Percentiles rank a stretch among this genome's conserved stretches.
Evolutionary conservation across 441 rosid genomes (phyloP).

Genomic region (Erodium texanum): DNA sequence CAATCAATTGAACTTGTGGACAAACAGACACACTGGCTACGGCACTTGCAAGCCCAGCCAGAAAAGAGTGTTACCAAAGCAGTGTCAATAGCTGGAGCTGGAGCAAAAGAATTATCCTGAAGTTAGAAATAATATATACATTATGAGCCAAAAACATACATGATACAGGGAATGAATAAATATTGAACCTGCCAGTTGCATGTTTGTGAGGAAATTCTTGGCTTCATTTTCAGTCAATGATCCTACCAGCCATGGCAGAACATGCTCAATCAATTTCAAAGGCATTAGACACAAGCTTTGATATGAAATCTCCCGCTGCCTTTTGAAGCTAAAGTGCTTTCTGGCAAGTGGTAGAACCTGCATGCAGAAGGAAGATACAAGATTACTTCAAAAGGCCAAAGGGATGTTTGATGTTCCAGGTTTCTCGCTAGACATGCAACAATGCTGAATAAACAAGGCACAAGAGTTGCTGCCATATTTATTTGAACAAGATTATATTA

Average conservation of each 20-base stretch:
- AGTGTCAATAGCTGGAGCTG: slow-evolving; percentile 60
- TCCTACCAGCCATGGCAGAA: slow-evolving; percentile 67
- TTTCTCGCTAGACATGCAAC: background rate
- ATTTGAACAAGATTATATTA: background rate
- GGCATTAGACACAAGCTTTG: slow-evolving; percentile 76
- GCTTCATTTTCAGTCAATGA: slow-evolving; percentile 51
- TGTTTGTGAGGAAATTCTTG: slow-evolving; percentile 49
- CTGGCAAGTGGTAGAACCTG: slow-evolving; percentile 79
- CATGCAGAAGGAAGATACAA: slow-evolving; percentile 17
- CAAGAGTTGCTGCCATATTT: background rate
- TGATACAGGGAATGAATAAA: background rate
- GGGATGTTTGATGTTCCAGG: too few relatives aligned
- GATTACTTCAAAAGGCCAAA: too few relatives aligned
- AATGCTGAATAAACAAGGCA: background rate
- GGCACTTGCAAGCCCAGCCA: slow-evolving; percentile 79
- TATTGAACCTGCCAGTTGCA: slow-evolving; percentile 54
- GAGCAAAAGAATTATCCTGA: slow-evolving; percentile 14
- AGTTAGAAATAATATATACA: background rate
- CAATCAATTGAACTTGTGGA: slow-evolving; percentile 41
- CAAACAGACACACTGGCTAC: slow-evolving; percentile 32
- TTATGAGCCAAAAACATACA: background rate
- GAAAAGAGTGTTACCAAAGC: slow-evolving; percentile 65
- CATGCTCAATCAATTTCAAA: slow-evolving; percentile 59
- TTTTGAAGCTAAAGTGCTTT: slow-evolving; percentile 52
- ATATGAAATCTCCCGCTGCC: slow-evolving; percentile 67